A percentile compares a stretch with the other conserved stretches of the same genome.
Evolutionary conservation across 441 rosid species (phyloP).

Genomic region (Erysimum pusillum): DNA sequence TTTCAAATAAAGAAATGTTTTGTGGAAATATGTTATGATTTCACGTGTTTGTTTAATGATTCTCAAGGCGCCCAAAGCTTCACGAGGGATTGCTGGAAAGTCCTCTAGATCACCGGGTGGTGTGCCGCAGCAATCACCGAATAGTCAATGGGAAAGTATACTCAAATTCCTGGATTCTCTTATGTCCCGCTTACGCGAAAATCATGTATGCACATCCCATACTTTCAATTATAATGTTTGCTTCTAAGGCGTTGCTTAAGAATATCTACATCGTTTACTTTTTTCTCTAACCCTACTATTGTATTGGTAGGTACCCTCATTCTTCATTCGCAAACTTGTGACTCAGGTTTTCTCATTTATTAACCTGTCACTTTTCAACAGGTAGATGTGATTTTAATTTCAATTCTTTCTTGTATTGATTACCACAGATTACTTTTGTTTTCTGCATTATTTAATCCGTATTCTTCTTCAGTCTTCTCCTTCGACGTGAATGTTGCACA

Average conservation of each 20-base stretch:
- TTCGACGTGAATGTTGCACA: slow-evolving; percentile 98
- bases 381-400: slow-evolving; percentile 53
- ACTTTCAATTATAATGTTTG: slow-evolving; percentile 26
- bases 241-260: slow-evolving; percentile 11
- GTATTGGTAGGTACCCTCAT: slow-evolving; percentile 83
- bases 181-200: slow-evolving; percentile 74
- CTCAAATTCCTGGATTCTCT: slow-evolving; percentile 94
- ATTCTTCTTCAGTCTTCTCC: slow-evolving; percentile 73
- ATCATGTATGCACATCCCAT: slow-evolving; percentile 72
- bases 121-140: slow-evolving; percentile 66
- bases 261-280: not conserved
- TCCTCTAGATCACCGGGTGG: slow-evolving; percentile 77
- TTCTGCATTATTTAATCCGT: slow-evolving; percentile 32
- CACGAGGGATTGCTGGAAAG: slow-evolving; percentile 79
- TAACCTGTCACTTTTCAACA: slow-evolving; percentile 95
- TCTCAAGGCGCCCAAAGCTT: slow-evolving; percentile 84
- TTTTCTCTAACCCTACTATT: slow-evolving; percentile 34
- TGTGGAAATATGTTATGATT: slow-evolving; percentile 18
- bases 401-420: slow-evolving; percentile 12
- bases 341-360: slow-evolving; percentile 98
- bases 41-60: slow-evolving; percentile 20
- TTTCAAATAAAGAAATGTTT: slow-evolving; percentile 9
- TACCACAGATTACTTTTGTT: slow-evolving; percentile 19
- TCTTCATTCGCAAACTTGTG: slow-evolving; percentile 93
- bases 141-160: slow-evolving; percentile 93